Conservation (phyloP, 1,284 basidiomycete genomes). For the Grifola frondosa region DNA sequence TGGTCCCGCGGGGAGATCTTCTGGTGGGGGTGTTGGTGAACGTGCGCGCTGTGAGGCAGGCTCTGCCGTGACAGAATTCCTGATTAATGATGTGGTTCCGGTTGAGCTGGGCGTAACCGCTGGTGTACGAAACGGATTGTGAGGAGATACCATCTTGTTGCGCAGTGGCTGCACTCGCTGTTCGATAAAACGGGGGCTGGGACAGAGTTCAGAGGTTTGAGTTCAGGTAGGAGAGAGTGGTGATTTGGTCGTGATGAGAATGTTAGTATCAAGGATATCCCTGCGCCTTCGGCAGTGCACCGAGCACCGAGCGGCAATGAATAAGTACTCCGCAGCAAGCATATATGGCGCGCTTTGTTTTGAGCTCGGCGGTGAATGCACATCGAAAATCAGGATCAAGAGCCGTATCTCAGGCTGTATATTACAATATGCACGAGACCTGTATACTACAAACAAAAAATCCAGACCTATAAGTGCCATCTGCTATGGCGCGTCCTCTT, state of each 20-base stretch:
- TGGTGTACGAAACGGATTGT: constrained; percentile 35
- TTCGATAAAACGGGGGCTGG: too few species aligned
- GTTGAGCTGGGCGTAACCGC: constrained; percentile 26
- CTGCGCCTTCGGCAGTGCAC: too few species aligned
- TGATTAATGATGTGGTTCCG: too few species aligned
- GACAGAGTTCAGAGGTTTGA: not conserved
- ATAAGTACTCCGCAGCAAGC: not conserved
- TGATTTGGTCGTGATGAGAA: too few species aligned
- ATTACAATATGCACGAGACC: too few species aligned
- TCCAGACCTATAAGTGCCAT: too few species aligned
- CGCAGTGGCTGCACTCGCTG: too few species aligned
- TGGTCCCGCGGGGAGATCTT: constrained; percentile 4
- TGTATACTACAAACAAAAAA: too few species aligned
- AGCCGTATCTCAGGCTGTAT: too few species aligned
- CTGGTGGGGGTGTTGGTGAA: constrained; percentile 2
- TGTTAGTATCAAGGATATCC: too few species aligned
- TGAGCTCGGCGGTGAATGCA: not conserved
- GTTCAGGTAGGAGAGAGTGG: not conserved
- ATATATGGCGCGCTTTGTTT: not conserved
- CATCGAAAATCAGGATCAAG: not conserved
- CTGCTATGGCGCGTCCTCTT: too few species aligned
- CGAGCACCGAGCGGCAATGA: not conserved
- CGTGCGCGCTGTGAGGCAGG: constrained; percentile 3
- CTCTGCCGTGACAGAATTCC: too few species aligned
- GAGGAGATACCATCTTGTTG: constrained; percentile 17